A percentile compares a stretch with the other conserved stretches of the same genome.
Conservation (phyloP, 352 stramenopile species). For the Saprolegnia parasitica region DNA sequence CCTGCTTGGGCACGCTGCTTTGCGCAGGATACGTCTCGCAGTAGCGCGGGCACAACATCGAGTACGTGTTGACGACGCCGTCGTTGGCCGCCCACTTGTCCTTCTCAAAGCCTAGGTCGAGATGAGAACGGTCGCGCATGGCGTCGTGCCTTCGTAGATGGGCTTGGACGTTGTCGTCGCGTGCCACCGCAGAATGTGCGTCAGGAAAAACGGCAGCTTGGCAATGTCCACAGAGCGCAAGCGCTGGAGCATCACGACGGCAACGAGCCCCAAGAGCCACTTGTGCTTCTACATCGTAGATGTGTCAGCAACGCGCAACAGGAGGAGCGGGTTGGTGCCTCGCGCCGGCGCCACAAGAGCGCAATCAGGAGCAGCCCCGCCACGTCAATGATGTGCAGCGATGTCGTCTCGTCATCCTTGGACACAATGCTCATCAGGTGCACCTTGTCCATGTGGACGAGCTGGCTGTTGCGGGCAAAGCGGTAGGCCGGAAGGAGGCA, state of each 20-base stretch:
- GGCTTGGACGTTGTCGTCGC: conserved; percentile 42
- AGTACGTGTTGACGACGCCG: conserved; percentile 25
- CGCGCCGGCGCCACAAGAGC: not conserved
- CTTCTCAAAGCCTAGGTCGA: conserved; percentile 20
- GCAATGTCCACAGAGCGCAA: conserved; percentile 5
- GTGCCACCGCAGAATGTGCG: conserved; percentile 44
- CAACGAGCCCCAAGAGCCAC: conserved; percentile 7
- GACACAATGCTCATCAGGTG: conserved; percentile 31
- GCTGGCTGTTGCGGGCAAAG: conserved; percentile 5
- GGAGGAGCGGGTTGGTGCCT: not conserved
- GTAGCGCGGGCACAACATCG: conserved; percentile 12
- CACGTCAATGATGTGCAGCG: conserved; percentile 5
- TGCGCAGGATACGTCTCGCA: conserved; percentile 14
- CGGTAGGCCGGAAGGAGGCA: conserved; percentile 8
- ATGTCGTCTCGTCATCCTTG: conserved; percentile 37
- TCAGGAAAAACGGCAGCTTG: conserved; percentile 1
- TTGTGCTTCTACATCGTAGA: conserved; percentile 5
- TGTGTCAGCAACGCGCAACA: not conserved
- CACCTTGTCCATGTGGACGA: conserved; percentile 18
- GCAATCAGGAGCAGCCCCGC: not conserved
- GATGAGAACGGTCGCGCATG: not conserved
- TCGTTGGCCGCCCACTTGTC: conserved; percentile 21
- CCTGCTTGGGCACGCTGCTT: not conserved
- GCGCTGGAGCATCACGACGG: not conserved
- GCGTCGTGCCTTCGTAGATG: not conserved